Conservation (phyloP, 202 grass and related monocot genomes). For the Schoenoplectus tabernaemontani region DNA sequence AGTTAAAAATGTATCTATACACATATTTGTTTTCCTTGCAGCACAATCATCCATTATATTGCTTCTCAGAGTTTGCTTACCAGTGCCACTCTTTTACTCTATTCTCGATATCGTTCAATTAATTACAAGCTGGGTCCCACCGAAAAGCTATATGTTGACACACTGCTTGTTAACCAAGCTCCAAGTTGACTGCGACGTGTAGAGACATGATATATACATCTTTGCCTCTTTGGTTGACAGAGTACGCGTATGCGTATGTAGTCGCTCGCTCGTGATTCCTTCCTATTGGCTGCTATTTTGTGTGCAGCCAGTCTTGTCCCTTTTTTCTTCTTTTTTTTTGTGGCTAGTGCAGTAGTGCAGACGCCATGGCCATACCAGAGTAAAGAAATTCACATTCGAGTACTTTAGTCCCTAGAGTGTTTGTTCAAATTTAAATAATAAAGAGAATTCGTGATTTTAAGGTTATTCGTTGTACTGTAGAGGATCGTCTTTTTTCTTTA, state of each 20-base stretch:
- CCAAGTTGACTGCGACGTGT: slow-evolving; percentile 5
- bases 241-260: background rate
- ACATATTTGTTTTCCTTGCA: background rate
- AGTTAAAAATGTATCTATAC: background rate
- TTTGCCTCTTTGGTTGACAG: background rate
- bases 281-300: background rate
- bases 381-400: too few relatives aligned
- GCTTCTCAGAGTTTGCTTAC: background rate
- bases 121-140: background rate
- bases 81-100: too few relatives aligned
- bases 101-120: too few relatives aligned
- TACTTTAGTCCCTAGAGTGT: too few relatives aligned
- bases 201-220: background rate
- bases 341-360: too few relatives aligned
- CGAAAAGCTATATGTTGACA: background rate
- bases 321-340: background rate
- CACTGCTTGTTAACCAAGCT: background rate
- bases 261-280: background rate
- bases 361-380: too few relatives aligned
- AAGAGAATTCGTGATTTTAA: too few relatives aligned
- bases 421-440: too few relatives aligned
- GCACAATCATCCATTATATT: too few relatives aligned
- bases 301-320: background rate
- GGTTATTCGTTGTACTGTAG: too few relatives aligned
- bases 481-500: too few relatives aligned